Evolutionary conservation across 1,139 yeast genomes (phyloP).

Genomic region (Candida gigantensis): DNA sequence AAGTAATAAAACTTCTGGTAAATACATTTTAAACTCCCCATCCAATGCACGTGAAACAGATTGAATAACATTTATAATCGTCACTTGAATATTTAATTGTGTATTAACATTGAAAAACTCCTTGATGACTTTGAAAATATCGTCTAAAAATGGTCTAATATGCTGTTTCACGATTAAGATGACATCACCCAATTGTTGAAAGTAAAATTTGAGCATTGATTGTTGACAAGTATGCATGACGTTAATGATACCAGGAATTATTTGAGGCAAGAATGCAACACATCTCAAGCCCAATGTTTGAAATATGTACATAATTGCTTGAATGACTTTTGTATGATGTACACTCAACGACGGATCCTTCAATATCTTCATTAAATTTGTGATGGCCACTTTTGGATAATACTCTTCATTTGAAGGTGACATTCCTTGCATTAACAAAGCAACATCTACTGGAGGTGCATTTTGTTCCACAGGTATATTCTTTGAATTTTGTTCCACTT

Average conservation of each 20-base stretch:
- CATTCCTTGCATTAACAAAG: slow-evolving; percentile 87
- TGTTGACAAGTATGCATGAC: slow-evolving; percentile 87
- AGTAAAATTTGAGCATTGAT: slow-evolving; percentile 81
- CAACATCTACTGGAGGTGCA: slow-evolving; percentile 88
- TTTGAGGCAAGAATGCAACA: slow-evolving; percentile 81
- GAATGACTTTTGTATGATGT: slow-evolving; percentile 88
- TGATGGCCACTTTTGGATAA: slow-evolving; percentile 92
- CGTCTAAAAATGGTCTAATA: slow-evolving; percentile 77
- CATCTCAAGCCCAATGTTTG: slow-evolving; percentile 86
- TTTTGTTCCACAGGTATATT: slow-evolving; percentile 71
- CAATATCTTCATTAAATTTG: slow-evolving; percentile 76
- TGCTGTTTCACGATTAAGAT: slow-evolving; percentile 86
- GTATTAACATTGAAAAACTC: slow-evolving; percentile 63
- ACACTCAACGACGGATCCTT: slow-evolving; percentile 82
- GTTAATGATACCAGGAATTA: slow-evolving; percentile 81
- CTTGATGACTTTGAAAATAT: slow-evolving; percentile 73
- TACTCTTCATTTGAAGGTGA: slow-evolving; percentile 93
- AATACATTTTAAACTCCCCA: slow-evolving; percentile 84
- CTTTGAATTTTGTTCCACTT: slow-evolving; percentile 76
- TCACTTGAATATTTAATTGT: slow-evolving; percentile 67
- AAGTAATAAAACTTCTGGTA: slow-evolving; percentile 76
- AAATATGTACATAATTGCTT: slow-evolving; percentile 88
- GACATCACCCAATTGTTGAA: slow-evolving; percentile 82
- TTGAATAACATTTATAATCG: slow-evolving; percentile 79
- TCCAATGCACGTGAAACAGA: slow-evolving; percentile 83